Evolutionary conservation across 768 basidiomycete genomes (phyloP).

Genomic region (Amanita molliuscula): DNA sequence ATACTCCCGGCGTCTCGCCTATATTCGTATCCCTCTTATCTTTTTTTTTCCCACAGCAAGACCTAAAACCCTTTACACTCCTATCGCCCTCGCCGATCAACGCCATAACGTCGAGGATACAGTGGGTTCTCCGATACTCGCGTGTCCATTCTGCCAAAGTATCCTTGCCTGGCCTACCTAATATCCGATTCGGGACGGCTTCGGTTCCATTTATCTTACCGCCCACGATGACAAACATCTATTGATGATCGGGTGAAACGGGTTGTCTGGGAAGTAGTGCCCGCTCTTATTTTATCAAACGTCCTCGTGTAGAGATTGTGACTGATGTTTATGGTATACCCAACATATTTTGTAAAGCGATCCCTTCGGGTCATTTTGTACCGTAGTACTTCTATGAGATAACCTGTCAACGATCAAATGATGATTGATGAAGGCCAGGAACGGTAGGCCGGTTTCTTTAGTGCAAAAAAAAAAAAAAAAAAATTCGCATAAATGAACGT

Average conservation of each 20-base stretch:
- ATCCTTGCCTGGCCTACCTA: not conserved
- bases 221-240: not conserved
- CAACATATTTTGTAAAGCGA: not conserved
- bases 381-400: not conserved
- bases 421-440: conserved; percentile 1
- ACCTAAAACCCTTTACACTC: not conserved
- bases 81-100: not conserved
- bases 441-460: conserved; percentile 1
- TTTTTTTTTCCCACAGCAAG: not conserved
- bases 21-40: not conserved
- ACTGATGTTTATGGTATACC: not conserved
- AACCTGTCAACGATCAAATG: not conserved
- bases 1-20: not conserved
- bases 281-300: not conserved
- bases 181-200: not conserved
- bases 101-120: not conserved
- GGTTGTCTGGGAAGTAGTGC: not conserved
- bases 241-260: conserved; percentile 1
- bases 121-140: too few relatives aligned
- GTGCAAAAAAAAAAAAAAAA: too few relatives aligned
- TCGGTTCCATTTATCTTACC: not conserved
- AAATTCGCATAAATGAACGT: too few relatives aligned
- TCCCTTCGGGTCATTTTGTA: not conserved
- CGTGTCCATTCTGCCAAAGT: not conserved
- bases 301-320: not conserved